Evolutionary conservation across 2,329 filamentous ascomycete genomes (phyloP).

Genomic region (Pestalotiopsis sp.): DNA sequence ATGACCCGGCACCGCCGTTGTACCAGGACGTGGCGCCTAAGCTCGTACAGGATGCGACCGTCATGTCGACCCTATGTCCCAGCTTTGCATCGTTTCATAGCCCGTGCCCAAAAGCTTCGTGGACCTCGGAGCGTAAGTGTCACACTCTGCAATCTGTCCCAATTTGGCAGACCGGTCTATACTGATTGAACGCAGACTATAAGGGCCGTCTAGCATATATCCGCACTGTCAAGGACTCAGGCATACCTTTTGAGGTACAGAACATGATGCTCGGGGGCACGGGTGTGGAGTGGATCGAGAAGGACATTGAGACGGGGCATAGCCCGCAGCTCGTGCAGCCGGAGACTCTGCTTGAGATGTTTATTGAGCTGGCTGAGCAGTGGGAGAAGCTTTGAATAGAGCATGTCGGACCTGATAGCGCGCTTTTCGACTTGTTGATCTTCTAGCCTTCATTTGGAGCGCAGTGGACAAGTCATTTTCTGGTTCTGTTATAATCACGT

Average conservation of each 20-base stretch:
- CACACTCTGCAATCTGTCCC: not conserved
- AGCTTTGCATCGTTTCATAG: not conserved
- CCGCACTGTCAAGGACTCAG: not conserved
- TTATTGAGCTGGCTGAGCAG: not conserved
- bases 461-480: no score
- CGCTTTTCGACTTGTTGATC: no score
- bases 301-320: not conserved
- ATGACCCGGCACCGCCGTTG: not conserved
- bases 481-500: no score
- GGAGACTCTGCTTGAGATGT: not conserved
- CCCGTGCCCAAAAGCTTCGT: not conserved
- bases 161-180: not conserved
- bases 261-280: not conserved
- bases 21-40: not conserved
- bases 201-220: not conserved
- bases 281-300: not conserved
- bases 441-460: no score
- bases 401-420: no score
- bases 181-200: not conserved
- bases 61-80: not conserved
- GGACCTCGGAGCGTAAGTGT: not conserved
- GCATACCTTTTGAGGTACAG: not conserved
- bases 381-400: not conserved
- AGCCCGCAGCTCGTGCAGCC: not conserved
- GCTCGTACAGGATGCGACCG: not conserved